Conservation (phyloP, 225 moss, liverwort and hornwort species). For the Physcomitrellopsis africana region DNA sequence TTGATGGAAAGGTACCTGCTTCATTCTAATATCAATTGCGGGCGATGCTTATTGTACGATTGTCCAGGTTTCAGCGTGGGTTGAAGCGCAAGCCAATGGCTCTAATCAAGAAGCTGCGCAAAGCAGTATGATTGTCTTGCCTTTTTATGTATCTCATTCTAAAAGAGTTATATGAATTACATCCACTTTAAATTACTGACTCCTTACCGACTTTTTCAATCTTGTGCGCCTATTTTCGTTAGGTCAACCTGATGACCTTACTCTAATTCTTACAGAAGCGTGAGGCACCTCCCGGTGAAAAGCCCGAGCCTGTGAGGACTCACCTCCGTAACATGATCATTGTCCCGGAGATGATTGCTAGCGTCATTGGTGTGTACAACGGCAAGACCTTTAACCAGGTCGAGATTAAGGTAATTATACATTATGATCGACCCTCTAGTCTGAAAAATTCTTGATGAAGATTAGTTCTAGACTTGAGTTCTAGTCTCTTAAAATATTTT, state of each 20-base stretch:
- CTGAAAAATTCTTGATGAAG: not conserved
- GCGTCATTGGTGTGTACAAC: slow-evolving; percentile 80
- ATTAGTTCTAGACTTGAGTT: not conserved
- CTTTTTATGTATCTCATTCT: too few species aligned
- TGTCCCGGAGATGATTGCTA: slow-evolving; percentile 79
- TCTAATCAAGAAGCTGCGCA: slow-evolving; percentile 77
- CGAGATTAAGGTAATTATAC: slow-evolving; percentile 61
- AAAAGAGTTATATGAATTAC: too few species aligned
- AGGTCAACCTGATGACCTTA: not conserved
- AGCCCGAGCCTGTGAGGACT: slow-evolving; percentile 82
- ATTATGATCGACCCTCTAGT: not conserved
- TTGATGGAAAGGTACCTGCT: too few species aligned
- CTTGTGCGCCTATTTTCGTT: too few species aligned
- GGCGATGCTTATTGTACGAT: not conserved
- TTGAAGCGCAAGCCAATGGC: slow-evolving; percentile 95
- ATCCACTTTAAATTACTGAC: too few species aligned
- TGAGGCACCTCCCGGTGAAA: slow-evolving; percentile 71
- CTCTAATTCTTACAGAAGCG: slow-evolving; percentile 50
- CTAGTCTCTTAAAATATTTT: too few species aligned
- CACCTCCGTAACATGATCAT: slow-evolving; percentile 81
- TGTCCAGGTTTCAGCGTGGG: slow-evolving; percentile 78
- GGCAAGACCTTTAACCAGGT: slow-evolving; percentile 83
- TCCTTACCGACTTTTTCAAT: too few species aligned
- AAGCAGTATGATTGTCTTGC: slow-evolving; percentile 41
- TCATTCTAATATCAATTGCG: too few species aligned